Percentiles rank a stretch among this genome's conserved stretches.
Evolutionary conservation across 2,329 filamentous ascomycete species (phyloP).

Genomic region (Colletotrichum chlorophyti): DNA sequence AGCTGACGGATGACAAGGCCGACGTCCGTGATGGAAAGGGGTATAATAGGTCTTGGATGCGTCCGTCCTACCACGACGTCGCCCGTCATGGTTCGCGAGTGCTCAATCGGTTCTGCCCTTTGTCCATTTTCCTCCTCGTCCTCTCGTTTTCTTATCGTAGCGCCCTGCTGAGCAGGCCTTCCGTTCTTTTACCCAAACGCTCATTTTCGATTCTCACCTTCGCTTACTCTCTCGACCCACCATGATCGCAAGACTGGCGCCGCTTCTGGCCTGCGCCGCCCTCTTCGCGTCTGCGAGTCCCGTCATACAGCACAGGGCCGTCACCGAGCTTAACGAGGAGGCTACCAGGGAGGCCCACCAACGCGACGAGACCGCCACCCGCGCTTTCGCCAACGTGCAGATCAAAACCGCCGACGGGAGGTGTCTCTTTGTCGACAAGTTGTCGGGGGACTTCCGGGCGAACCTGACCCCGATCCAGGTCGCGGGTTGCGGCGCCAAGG

Average conservation of each 20-base stretch:
- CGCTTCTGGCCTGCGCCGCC: conserved; percentile 36
- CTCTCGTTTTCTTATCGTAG: conserved; percentile 23
- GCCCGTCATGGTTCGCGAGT: conserved; percentile 30
- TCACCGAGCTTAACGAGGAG: conserved; percentile 48
- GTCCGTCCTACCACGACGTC: too few species aligned
- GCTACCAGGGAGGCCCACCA: conserved; percentile 53
- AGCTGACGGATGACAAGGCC: neutral
- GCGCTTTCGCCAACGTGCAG: conserved; percentile 50
- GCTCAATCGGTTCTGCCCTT: conserved; percentile 20
- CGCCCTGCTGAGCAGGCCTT: conserved; percentile 40
- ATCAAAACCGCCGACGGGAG: conserved; percentile 52
- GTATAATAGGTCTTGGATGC: too few species aligned
- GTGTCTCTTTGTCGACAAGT: conserved; percentile 53
- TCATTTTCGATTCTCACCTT: neutral
- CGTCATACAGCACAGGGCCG: conserved; percentile 40
- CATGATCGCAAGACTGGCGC: conserved; percentile 33
- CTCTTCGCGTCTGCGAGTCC: conserved; percentile 36
- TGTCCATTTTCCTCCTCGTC: conserved; percentile 30
- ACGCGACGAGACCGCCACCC: conserved; percentile 50
- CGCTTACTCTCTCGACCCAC: neutral
- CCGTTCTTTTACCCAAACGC: conserved; percentile 25
- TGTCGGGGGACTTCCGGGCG: conserved; percentile 55
- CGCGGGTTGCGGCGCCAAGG: conserved; percentile 48
- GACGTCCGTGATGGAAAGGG: too few species aligned
- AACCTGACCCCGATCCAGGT: conserved; percentile 55